Evolutionary conservation across 805 yeast species (phyloP).

Genomic region (Yarrowia bubula): DNA sequence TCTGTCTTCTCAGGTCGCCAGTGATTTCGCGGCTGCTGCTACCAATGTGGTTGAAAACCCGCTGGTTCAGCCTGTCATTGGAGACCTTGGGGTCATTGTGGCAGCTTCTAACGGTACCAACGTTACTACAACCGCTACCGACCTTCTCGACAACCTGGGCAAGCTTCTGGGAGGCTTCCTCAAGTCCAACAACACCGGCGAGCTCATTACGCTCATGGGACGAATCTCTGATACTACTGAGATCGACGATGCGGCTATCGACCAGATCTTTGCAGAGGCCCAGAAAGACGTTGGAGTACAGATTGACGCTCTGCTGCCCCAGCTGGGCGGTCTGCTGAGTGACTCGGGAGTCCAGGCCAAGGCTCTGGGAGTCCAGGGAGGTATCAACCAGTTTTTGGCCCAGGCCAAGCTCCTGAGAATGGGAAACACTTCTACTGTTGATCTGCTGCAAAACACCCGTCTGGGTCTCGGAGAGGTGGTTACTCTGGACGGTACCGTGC

Average conservation of each 20-base stretch:
- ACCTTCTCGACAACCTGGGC: neutral
- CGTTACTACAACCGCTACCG: neutral
- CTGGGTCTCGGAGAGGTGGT: slow-evolving; percentile 8
- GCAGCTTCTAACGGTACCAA: neutral
- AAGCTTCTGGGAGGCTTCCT: slow-evolving; percentile 12
- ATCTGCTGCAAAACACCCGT: neutral
- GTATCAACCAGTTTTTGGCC: slow-evolving; percentile 19
- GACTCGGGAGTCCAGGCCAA: slow-evolving; percentile 14
- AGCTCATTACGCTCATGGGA: neutral
- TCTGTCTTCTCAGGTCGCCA: neutral
- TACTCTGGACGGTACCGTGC: slow-evolving; percentile 1
- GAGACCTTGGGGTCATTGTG: neutral
- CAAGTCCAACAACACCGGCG: neutral
- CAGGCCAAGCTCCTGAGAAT: slow-evolving; percentile 1
- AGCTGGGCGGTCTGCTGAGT: neutral
- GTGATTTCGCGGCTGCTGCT: slow-evolving; percentile 1
- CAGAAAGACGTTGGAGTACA: slow-evolving; percentile 8
- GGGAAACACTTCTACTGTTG: slow-evolving; percentile 12
- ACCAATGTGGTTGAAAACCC: slow-evolving; percentile 7
- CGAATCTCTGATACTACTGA: neutral
- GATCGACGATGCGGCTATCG: neutral
- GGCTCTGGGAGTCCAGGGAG: slow-evolving; percentile 23
- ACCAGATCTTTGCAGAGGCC: slow-evolving; percentile 16
- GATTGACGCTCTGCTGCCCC: slow-evolving; percentile 12
- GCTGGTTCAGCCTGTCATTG: neutral